Evolutionary conservation across 495 filamentous ascomycete genomes (phyloP).

Genomic region (Neurospora discreta): DNA sequence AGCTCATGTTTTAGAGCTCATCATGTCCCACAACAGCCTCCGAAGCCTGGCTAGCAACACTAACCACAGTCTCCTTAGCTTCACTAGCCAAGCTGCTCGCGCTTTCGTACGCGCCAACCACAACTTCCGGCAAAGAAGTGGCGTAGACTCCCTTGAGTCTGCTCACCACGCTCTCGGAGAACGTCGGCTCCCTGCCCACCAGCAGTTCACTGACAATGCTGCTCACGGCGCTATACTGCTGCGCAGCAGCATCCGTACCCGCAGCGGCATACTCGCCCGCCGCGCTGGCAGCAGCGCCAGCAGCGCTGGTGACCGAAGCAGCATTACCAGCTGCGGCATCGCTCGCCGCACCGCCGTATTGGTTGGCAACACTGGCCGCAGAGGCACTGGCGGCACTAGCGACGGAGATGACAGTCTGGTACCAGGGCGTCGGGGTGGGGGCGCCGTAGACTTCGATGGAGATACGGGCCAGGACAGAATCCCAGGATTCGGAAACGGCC

Average conservation of each 20-base stretch:
- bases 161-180: conserved; percentile 68
- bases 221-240: conserved; percentile 59
- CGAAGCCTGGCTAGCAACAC: conserved; percentile 10
- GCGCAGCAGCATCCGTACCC: conserved; percentile 38
- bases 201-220: conserved; percentile 68
- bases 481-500: conserved; percentile 47
- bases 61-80: conserved; percentile 20
- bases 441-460: conserved; percentile 65
- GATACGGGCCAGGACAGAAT: conserved; percentile 51
- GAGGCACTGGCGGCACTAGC: conserved; percentile 17
- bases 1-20: neutral
- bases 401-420: conserved; percentile 31
- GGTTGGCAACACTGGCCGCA: conserved; percentile 11
- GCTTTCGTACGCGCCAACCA: neutral
- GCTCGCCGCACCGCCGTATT: conserved; percentile 18
- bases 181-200: conserved; percentile 65
- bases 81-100: conserved; percentile 25
- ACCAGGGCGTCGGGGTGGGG: conserved; percentile 50
- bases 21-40: conserved; percentile 7
- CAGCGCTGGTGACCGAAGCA: conserved; percentile 38
- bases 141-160: conserved; percentile 53
- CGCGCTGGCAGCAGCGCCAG: conserved; percentile 2
- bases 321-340: conserved; percentile 18
- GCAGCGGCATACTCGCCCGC: conserved; percentile 41
- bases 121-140: conserved; percentile 9